Base-by-base conservation (phyloP, 2,329 filamentous ascomycete genomes). In the Calonectria hawksworthii region DNA sequence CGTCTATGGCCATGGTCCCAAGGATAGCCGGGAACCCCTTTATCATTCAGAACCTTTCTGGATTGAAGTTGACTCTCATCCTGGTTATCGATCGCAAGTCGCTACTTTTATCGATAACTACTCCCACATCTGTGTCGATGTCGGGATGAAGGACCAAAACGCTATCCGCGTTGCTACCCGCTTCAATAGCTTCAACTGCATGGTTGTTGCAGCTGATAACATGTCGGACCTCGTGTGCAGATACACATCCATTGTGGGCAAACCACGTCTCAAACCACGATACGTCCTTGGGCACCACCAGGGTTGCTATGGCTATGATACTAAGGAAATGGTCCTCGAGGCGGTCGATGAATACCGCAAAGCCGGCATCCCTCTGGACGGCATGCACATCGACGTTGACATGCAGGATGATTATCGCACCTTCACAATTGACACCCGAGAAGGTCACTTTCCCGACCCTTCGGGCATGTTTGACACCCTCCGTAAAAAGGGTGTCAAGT, bases 321-420 rank as follows among this genome's bases (percentile, higher is more conserved):
- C 34, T 2, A 26, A 52, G 9, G 41, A 30, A 13, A 51, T 34
- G 28, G 68, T 70, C 3, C 26, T 36, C n/a, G 56, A 47, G 2
- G 47, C 50, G 9, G 68, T 64, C 1, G 30, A 64, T 11, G 68
- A 59, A 26, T 70, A 70, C 44, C 68, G 56, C 23, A 28, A 52
- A 21, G 38, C 54, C 2, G 44, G 32, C 3, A 63, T 64, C 10
- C 68, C 68, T 26, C 68, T 70, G 9, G 68, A 70, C n/a, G 32
- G 68, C 21, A 64, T 70, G 56, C 68, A 70, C 26, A 50, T 70
- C 21, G 68, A 70, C 36, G 56, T 70, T 32, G 68, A 70, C 16
- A 56, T 71, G 16, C 69, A 71, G 36, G 61, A 71, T 50, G 47
- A 51, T 16, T 71, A 71, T 36, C 69, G 69, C 34, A 71, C 69